These are phyloP conservation scores for Psilocybe cubensis DNA, from an alignment of 768 basidiomycete genomes.

Conservation along the genomic window DNA sequence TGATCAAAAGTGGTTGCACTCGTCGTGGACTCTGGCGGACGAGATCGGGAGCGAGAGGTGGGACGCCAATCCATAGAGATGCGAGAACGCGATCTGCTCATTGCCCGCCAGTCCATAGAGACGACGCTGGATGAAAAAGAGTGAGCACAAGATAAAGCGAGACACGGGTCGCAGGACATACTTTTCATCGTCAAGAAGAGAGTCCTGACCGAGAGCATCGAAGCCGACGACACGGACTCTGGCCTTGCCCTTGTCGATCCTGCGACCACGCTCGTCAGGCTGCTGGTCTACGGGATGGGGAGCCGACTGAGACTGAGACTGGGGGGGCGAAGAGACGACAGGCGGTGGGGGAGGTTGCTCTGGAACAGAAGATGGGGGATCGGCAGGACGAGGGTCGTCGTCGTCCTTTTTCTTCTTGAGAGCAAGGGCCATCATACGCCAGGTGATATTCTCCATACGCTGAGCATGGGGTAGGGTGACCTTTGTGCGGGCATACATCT, in stretches of 20 bases:
- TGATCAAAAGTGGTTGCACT: constrained; percentile 56
- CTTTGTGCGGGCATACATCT: constrained; percentile 91
- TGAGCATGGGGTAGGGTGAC: constrained; percentile 90
- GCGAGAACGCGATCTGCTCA: constrained; percentile 89
- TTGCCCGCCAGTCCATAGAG: constrained; percentile 92
- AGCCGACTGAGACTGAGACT: constrained; percentile 12
- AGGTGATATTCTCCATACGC: constrained; percentile 97
- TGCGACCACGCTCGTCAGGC: constrained; percentile 65
- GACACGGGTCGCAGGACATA: constrained; percentile 46
- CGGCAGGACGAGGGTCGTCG: constrained; percentile 43
- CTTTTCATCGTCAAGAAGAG: constrained; percentile 71
- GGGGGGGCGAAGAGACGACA: constrained; percentile 5
- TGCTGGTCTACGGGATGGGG: constrained; percentile 21
- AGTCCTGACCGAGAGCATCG: constrained; percentile 75
- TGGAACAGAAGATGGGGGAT: background rate
- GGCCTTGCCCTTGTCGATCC: constrained; percentile 81
- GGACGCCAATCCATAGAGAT: constrained; percentile 93
- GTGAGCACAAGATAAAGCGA: constrained; percentile 8
- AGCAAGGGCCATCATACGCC: constrained; percentile 98
- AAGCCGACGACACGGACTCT: constrained; percentile 82
- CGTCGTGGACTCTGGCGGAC: constrained; percentile 61
- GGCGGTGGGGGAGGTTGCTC: background rate
- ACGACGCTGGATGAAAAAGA: constrained; percentile 45
- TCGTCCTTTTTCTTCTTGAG: constrained; percentile 88
- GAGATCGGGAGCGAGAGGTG: constrained; percentile 74